Base-by-base conservation (phyloP, 345 rosid genomes). In the Eucalyptus erythrocorys region DNA sequence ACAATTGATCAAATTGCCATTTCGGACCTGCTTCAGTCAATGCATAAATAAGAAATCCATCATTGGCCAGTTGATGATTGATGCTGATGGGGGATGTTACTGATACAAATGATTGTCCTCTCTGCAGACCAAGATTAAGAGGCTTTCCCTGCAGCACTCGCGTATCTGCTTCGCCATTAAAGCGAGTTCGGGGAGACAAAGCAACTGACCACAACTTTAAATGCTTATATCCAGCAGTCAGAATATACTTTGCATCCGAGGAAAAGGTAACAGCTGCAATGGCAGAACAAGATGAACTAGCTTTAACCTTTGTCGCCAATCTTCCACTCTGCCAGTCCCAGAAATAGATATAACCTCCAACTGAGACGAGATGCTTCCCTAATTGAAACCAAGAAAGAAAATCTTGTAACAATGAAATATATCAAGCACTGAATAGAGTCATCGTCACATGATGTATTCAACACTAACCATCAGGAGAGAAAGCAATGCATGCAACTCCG, bases 151-250 rank as follows among this genome's bases (percentile, higher is more conserved):
- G 93, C 48, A 91, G 84, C 43, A 91, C 91, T 87, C 93, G 21
- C 13, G 92, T 91, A 53, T 90, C 91, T 57, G 90, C 87, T 82
- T 91, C 92, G 89, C 90, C 93, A 61, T 89, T 94, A 86, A 93
- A 93, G 24, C 92, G 95, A 49, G 94, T 94, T 91, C 91, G 91
- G 85, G 93, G 93, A 88, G 94, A 94, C 68, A 93, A 92, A 87
- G 93, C 94, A 85, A 96, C 90, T 85, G 94, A 91, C 98, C 99
- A 95, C 89, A 88, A 92, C 87, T 96, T 97, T 90, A 95, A 93
- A 91, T 96, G 98, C 91, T 95, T 96, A 90, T 92, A 94, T 79
- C 99, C 97, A 87, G 97, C 96, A 85, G 98, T 95, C 87, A 96
- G 92, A 88, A 97, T 87, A 89, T 91, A 93, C 91, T 94, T 97